Evolutionary conservation across 2,329 filamentous ascomycete genomes (phyloP), one percentile per base, ranked within the genome.

Genomic region (Nothopassalora personata): DNA sequence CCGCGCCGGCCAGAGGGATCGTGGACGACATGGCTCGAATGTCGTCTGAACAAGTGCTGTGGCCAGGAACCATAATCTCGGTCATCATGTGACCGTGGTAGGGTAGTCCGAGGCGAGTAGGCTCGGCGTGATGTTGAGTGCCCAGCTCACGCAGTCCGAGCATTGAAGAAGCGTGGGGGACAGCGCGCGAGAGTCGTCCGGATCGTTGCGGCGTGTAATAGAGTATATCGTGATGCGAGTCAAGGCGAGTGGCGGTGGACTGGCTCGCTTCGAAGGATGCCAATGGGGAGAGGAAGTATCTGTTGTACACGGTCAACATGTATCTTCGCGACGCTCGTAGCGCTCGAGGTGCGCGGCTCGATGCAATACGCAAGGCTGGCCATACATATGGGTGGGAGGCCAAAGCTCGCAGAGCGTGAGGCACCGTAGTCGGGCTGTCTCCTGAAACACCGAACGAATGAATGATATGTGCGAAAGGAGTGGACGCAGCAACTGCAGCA

Each of bases 21-120:
- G 75, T 62, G 9, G 73, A 74, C 56, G 75, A 75, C 62, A 76
- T 71, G 59, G 74, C 76, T 54, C 74, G 75, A 39, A 71, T 68
- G 15, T 74, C 70, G 3, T 57, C 51, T 30, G 64, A 56, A 45
- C 57, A 60, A 36, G 33, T 55, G 50, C 63, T 71, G 50, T 70
- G 72, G 51, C 61, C 54, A 31, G 66, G 51, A 19, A 64, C 27
- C 30, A 63, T 66, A 43, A 70, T 64, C 54, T 68, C 64, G 47
- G 70, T 64, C 70, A 71, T 71, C 52, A 33, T 66, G 47, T 30
- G 45, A 43, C n/a, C 6, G 56, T 34, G 27, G 46, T 30, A 43
- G 11, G 18, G 43, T 53, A 33, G 46, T 57, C 50, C 54, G 39
- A 23, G 51, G 55, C 52, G 49, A 46, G 46, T 36, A 49, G 43